phyloP scores from a whole-genome alignment of 768 basidiomycete species.

The Kwoniella europaea region DNA sequence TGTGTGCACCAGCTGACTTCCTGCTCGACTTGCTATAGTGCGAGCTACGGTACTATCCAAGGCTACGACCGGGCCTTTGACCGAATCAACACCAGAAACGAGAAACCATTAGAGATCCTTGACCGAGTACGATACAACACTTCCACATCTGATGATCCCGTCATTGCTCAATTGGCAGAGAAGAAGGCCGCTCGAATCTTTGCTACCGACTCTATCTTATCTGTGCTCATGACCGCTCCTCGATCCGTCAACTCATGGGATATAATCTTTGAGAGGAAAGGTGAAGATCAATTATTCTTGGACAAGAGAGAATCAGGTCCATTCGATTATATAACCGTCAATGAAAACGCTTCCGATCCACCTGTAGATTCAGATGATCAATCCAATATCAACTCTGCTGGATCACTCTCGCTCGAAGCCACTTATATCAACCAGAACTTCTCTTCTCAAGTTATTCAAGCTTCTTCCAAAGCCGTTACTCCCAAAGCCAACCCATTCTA shows the following conservation, averaged over 20 bases:
- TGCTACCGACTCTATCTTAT: constrained; percentile 92
- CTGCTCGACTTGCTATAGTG: constrained; percentile 19
- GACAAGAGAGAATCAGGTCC: constrained; percentile 95
- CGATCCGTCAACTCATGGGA: constrained; percentile 99
- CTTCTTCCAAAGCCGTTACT: constrained; percentile 73
- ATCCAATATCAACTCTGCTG: constrained; percentile 88
- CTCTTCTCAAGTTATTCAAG: constrained; percentile 89
- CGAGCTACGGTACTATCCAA: constrained; percentile 81
- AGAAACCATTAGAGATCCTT: constrained; percentile 84
- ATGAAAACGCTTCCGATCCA: constrained; percentile 96
- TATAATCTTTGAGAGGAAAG: constrained; percentile 91
- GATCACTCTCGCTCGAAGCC: constrained; percentile 91
- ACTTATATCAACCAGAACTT: constrained; percentile 99
- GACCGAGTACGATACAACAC: constrained; percentile 97
- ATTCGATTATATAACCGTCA: constrained; percentile 94
- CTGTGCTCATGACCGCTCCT: constrained; percentile 93
- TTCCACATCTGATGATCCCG: constrained; percentile 95
- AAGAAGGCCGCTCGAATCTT: constrained; percentile 81
- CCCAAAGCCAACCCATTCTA: constrained; percentile 95
- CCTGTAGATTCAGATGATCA: constrained; percentile 69
- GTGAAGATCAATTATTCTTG: constrained; percentile 81
- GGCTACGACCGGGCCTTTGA: constrained; percentile 94
- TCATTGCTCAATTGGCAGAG: constrained; percentile 87
- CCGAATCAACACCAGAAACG: constrained; percentile 90
- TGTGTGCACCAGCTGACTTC: neutral